A percentile compares a stretch with the other conserved stretches of the same genome.
Evolutionary conservation across 1,139 yeast genomes (phyloP).

Genomic region (Scheffersomyces titani): DNA sequence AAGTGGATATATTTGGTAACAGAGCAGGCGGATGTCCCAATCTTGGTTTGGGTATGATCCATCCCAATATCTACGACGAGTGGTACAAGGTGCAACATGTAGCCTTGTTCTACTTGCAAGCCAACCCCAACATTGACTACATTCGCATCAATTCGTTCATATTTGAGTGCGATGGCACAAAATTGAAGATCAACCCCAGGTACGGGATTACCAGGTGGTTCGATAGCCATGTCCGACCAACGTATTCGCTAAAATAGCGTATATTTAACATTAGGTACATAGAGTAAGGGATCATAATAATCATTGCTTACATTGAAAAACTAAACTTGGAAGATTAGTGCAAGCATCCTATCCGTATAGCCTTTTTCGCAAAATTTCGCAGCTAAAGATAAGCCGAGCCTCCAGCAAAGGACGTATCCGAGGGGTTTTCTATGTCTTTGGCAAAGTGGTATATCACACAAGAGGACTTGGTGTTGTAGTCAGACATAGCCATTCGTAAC

Average conservation of each 20-base stretch:
- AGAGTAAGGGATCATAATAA: no score
- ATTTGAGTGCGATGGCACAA: conserved; percentile 26
- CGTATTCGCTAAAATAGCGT: not conserved
- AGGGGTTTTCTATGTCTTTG: not conserved
- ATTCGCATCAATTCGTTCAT: conserved; percentile 44
- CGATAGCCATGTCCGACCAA: conserved; percentile 22
- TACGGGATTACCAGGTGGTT: conserved; percentile 49
- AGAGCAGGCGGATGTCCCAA: conserved; percentile 58
- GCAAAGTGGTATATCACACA: not conserved
- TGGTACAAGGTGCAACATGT: conserved; percentile 62
- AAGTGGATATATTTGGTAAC: conserved; percentile 51
- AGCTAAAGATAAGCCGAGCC: not conserved
- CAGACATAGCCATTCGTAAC: not conserved
- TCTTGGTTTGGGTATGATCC: conserved; percentile 55
- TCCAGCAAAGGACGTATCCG: not conserved
- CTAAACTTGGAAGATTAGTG: no score
- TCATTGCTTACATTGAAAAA: not conserved
- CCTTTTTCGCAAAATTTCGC: not conserved
- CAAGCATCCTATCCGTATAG: no score
- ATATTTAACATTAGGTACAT: no score
- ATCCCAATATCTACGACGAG: conserved; percentile 57
- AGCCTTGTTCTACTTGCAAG: conserved; percentile 36
- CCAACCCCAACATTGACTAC: conserved; percentile 33
- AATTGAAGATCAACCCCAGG: conserved; percentile 33
- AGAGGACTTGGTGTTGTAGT: not conserved